Evolutionary conservation across 1,284 basidiomycete genomes (phyloP).

Genomic region (Sphagnurus paluster): DNA sequence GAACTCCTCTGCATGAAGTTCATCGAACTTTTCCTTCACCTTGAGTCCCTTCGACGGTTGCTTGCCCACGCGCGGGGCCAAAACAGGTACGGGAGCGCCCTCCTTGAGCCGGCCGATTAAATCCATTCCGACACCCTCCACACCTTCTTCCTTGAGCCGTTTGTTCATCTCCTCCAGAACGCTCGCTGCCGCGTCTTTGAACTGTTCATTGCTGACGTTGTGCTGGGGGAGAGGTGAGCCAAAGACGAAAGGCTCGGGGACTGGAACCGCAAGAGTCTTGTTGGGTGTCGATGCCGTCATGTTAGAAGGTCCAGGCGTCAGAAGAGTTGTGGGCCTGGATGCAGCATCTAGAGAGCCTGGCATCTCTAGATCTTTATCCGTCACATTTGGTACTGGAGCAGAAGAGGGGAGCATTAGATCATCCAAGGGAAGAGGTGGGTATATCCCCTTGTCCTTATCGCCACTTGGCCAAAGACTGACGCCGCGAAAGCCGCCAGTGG

Average conservation of each 20-base stretch:
- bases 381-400: not conserved
- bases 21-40: slow-evolving; percentile 52
- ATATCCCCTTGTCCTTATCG: slow-evolving; percentile 35
- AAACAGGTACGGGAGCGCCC: slow-evolving; percentile 18
- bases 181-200: slow-evolving; percentile 58
- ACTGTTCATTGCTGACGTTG: slow-evolving; percentile 58
- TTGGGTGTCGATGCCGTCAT: slow-evolving; percentile 14
- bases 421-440: slow-evolving; percentile 53
- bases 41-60: slow-evolving; percentile 31
- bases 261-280: slow-evolving; percentile 12
- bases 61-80: slow-evolving; percentile 26
- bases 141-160: slow-evolving; percentile 53
- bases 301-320: slow-evolving; percentile 6
- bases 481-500: slow-evolving; percentile 18
- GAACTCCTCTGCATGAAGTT: slow-evolving; percentile 63
- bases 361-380: slow-evolving; percentile 20
- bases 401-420: slow-evolving; percentile 27
- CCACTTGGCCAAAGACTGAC: slow-evolving; percentile 43
- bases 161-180: slow-evolving; percentile 80
- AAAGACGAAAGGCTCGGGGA: slow-evolving; percentile 59
- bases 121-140: slow-evolving; percentile 41
- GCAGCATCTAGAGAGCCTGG: slow-evolving; percentile 17
- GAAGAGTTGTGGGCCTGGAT: slow-evolving; percentile 4
- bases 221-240: slow-evolving; percentile 68
- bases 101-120: slow-evolving; percentile 38